phyloP scores from a whole-genome alignment of 1,284 basidiomycete genomes.

The Papiliotrema terrestris region DNA sequence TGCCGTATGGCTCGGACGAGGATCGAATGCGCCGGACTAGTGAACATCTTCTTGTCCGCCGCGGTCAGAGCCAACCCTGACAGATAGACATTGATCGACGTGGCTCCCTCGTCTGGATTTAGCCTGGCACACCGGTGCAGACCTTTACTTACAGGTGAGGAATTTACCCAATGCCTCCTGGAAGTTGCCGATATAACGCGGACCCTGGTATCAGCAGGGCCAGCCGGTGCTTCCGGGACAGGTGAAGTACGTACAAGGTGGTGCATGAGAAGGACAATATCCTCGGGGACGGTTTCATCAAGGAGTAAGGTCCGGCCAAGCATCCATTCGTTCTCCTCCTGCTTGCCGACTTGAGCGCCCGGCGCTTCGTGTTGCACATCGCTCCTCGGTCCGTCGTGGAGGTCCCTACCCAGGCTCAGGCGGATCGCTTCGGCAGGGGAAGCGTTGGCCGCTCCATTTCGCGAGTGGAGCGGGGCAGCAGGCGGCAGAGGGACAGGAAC shows the following conservation, averaged over 20 bases:
- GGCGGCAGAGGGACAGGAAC: conserved; percentile 17
- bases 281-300: conserved; percentile 45
- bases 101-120: conserved; percentile 42
- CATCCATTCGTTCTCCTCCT: conserved; percentile 46
- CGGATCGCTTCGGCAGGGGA: conserved; percentile 21
- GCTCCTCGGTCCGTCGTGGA: conserved; percentile 4
- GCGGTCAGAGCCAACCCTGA: conserved; percentile 32
- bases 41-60: conserved; percentile 30
- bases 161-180: conserved; percentile 48
- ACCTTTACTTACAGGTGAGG: conserved; percentile 38
- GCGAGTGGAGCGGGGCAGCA: conserved; percentile 1
- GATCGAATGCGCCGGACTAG: conserved; percentile 35
- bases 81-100: conserved; percentile 48
- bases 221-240: background rate
- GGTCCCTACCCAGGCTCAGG: conserved; percentile 19
- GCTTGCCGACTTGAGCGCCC: conserved; percentile 15
- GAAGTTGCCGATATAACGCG: conserved; percentile 46
- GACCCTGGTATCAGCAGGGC: conserved; percentile 27
- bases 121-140: background rate
- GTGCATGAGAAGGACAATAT: conserved; percentile 44
- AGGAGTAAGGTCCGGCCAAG: conserved; percentile 38
- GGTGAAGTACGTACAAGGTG: conserved; percentile 36
- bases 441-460: conserved; percentile 4
- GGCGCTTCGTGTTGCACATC: background rate
- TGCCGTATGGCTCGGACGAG: conserved; percentile 46